A percentile compares a stretch with the other conserved stretches of the same genome.
These are phyloP conservation scores for Cercospora berteroae DNA, from an alignment of 2,329 filamentous ascomycete species.

Conservation along the genomic window DNA sequence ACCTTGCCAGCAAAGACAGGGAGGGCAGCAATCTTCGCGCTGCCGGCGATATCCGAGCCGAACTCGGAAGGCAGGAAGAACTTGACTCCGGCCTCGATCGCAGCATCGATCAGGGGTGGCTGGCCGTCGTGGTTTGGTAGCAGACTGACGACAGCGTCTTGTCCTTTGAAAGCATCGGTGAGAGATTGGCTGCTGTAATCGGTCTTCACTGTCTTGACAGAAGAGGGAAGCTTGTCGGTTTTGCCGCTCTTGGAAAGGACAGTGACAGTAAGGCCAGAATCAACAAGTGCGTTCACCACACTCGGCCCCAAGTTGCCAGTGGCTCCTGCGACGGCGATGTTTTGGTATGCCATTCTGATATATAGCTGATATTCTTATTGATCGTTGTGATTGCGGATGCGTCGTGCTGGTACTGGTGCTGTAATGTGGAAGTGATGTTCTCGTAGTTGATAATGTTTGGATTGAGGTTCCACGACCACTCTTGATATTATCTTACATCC, in stretches of 20 bases:
- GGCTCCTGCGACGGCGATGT: conserved; percentile 37
- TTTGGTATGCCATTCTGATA: conserved; percentile 21
- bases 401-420: background rate
- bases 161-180: conserved; percentile 36
- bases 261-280: conserved; percentile 44
- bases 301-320: conserved; percentile 45
- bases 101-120: conserved; percentile 42
- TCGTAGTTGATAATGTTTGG: background rate
- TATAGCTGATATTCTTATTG: background rate
- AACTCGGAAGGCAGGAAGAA: conserved; percentile 45
- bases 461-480: background rate
- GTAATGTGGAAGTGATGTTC: background rate
- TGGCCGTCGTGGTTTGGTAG: conserved; percentile 18
- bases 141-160: conserved; percentile 38
- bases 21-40: conserved; percentile 33
- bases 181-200: conserved; percentile 48
- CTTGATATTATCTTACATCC: background rate
- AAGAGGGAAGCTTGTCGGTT: conserved; percentile 42
- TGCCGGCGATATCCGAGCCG: conserved; percentile 37
- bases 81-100: conserved; percentile 40
- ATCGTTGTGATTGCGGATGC: background rate
- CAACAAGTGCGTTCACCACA: conserved; percentile 44
- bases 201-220: conserved; percentile 41
- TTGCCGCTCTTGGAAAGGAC: conserved; percentile 48
- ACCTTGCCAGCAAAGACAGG: conserved; percentile 42